Evolutionary conservation across 2,329 filamentous ascomycete species (phyloP), one percentile per base, ranked within the genome.

Genomic region (Aureobasidium sp.): DNA sequence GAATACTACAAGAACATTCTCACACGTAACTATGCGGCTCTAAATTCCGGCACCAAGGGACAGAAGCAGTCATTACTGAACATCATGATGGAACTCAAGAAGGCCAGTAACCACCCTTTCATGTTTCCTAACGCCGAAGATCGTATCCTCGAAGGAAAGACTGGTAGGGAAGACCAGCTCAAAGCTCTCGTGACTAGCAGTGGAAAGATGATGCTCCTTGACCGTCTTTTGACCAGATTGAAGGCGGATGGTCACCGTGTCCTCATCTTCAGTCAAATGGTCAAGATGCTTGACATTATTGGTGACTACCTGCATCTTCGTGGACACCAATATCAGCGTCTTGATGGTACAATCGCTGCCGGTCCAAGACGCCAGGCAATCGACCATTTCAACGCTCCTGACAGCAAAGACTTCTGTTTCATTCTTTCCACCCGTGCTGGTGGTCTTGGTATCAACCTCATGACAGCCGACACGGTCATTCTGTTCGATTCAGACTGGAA

Each of bases 401-500:
- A 87, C 11, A 99, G 94, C 72, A 88, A 91, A 4, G 95, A 99
- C 71, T 99, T 99, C 71, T 96, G 91, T 70, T 99, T 99, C 74
- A 79, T 99, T 48, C 82, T 99, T 1, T 99, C 94, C 2, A 99
- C 94, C 1, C 86, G 94, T 70, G 94, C 94, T 59, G 94, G 94
- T 79, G 94, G 94, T 73, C 81, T 99, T n/a, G 94, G 94, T 65
- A 99, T 99, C 79, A 99, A 99, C 69, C 77, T 99, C 59, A 99
- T 97, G 91, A 97, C 94, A 29, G 94, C 94, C 8, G 95, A 99
- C 70, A 99, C 94, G 0, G 94, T 99, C 66, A 87, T 99, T 68
- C 88, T 99, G 48, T 99, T 97, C 69, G 95, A 99, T 73, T 97
- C 94, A 0, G 92, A 97, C 70, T 99, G 95, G 94, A 99, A 99